Evolutionary conservation across 2,329 filamentous ascomycete genomes (phyloP), one percentile per base, ranked within the genome.

Genomic region (Mariannaea sp.): DNA sequence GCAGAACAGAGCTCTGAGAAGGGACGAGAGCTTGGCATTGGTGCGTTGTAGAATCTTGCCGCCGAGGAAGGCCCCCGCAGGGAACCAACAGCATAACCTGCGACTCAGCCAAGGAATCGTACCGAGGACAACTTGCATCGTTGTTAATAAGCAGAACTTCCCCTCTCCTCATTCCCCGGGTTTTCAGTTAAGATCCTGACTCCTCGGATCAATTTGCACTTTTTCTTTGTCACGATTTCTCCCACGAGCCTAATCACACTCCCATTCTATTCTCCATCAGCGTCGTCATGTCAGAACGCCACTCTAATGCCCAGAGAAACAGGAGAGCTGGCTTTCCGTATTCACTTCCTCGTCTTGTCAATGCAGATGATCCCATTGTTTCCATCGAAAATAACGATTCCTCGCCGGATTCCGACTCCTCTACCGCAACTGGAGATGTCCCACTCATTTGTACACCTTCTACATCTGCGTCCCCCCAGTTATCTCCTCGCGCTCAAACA

Each of bases 361-460:
- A 38, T 17, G 40, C 55, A 12, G 60, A 62, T 9, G 24, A 57
- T 5, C 55, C 60, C 4, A 43, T 61, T 12, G 53, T 52, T 2
- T 61, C 60, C 3, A 57, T 56, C 2, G 60, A 63, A 36, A 35
- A 26, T 3, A 44, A 49, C 3, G 30, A 16, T 3, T 48, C 39
- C 10, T 35, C 32, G 3, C 7, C 42, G 7, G 45, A 39, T 20
- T 45, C 22, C 3, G 9, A 5, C n/a, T 36, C 30, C 10, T 51
- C 49, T 1, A 41, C 33, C 1, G 14, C 32, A 1, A n/a, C 29
- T 1, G 17, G 30, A n/a, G 14, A 24, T 20, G 12, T 45, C 3
- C 38, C 26, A 5, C 43, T 41, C 3, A 40, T 55, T n/a, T 56
- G 51, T 2, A 61, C 59, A 8, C 61, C 59, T 24, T 56, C 61